A percentile compares a stretch with the other conserved stretches of the same genome.
Conservation (phyloP, 768 basidiomycete species). For the Kwoniella dendrophila region DNA sequence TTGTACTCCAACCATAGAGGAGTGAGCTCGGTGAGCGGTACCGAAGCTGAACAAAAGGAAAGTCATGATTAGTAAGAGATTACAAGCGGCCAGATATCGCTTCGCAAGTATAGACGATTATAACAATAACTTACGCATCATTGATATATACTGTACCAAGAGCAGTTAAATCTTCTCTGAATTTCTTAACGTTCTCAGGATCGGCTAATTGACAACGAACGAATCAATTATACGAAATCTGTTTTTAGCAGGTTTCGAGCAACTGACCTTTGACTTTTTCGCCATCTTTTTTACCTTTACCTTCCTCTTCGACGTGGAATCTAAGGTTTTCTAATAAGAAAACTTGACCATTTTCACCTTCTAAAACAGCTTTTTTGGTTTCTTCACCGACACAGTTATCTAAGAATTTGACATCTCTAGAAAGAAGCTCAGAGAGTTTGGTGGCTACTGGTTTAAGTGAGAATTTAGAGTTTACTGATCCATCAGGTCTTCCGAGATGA, state of each 20-base stretch:
- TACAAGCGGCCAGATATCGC: background rate
- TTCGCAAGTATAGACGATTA: background rate
- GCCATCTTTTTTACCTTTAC: constrained; percentile 86
- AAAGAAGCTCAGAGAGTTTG: constrained; percentile 75
- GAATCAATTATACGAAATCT: background rate
- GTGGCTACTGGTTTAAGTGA: constrained; percentile 80
- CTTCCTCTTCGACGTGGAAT: constrained; percentile 98
- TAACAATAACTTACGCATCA: constrained; percentile 65
- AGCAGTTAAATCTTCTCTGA: constrained; percentile 82
- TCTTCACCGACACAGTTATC: constrained; percentile 82
- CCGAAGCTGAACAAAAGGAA: constrained; percentile 64
- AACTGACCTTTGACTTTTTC: constrained; percentile 78
- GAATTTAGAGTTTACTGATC: constrained; percentile 83
- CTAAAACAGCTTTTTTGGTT: constrained; percentile 74
- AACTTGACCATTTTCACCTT: constrained; percentile 64
- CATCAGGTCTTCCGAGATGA: constrained; percentile 95
- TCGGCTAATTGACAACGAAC: constrained; percentile 60
- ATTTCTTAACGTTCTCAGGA: constrained; percentile 72
- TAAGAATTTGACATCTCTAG: constrained; percentile 75
- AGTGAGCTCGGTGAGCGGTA: constrained; percentile 96
- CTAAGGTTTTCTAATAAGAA: constrained; percentile 96
- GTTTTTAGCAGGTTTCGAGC: background rate
- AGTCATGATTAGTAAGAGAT: no score
- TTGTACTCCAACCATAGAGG: constrained; percentile 96
- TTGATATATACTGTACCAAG: constrained; percentile 97